These are phyloP conservation scores for Coemansia interrupta DNA, from an alignment of 192 early-diverging fungal genomes.

Conservation along the genomic window DNA sequence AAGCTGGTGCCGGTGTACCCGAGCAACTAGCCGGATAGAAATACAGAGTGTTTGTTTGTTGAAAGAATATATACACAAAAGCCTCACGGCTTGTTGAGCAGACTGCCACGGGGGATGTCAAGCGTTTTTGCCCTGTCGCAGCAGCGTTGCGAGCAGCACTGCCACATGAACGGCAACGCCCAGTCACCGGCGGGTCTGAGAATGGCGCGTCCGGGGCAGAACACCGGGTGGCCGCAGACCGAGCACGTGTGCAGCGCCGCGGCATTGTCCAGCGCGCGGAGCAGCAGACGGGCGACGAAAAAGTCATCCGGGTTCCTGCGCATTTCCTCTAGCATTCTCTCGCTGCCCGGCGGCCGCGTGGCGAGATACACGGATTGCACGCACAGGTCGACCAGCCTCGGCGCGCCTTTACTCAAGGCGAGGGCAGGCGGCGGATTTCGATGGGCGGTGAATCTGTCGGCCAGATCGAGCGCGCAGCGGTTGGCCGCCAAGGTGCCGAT, in stretches of 20 bases:
- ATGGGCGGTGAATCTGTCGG: neutral
- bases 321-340: constrained; percentile 7
- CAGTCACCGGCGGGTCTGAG: constrained; percentile 6
- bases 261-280: constrained; percentile 9
- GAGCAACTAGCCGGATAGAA: too few relatives aligned
- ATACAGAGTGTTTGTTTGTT: too few relatives aligned
- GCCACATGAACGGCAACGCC: constrained; percentile 33
- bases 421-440: too few relatives aligned
- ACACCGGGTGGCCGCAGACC: constrained; percentile 22
- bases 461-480: constrained; percentile 14
- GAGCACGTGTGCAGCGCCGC: constrained; percentile 17
- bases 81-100: too few relatives aligned
- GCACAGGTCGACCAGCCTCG: too few relatives aligned
- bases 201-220: constrained; percentile 17
- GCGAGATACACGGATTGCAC: too few relatives aligned
- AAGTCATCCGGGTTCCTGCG: constrained; percentile 22
- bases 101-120: too few relatives aligned
- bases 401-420: too few relatives aligned
- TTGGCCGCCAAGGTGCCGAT: constrained; percentile 32
- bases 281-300: constrained; percentile 13
- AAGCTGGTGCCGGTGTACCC: too few relatives aligned
- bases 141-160: constrained; percentile 26
- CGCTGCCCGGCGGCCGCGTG: neutral
- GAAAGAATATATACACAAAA: too few relatives aligned
- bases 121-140: too few relatives aligned